Evolutionary conservation across 2,329 filamentous ascomycete genomes (phyloP).

Genomic region (Ramularia endophylla): DNA sequence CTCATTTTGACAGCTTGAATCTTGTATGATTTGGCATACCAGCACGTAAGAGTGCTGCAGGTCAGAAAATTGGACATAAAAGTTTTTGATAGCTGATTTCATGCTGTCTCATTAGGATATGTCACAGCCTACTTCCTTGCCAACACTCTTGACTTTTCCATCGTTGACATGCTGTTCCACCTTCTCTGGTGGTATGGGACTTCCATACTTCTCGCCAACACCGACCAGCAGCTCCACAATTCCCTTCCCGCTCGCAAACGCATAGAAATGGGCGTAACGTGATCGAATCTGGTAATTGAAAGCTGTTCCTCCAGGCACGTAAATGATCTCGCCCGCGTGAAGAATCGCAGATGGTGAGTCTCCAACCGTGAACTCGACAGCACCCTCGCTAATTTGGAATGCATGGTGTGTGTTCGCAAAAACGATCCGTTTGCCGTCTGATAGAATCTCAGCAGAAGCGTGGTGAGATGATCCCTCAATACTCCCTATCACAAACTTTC

Average conservation of each 20-base stretch:
- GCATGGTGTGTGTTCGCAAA: constrained; percentile 50
- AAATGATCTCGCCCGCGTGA: constrained; percentile 44
- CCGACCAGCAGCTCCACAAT: constrained; percentile 41
- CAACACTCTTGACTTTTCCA: too few relatives aligned
- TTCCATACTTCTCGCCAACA: constrained; percentile 17
- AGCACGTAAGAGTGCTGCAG: too few relatives aligned
- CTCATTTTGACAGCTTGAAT: too few relatives aligned
- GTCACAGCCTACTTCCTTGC: too few relatives aligned
- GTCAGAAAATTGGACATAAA: too few relatives aligned
- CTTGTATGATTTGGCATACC: too few relatives aligned
- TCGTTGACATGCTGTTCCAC: constrained; percentile 3
- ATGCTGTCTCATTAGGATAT: too few relatives aligned
- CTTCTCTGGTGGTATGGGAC: constrained; percentile 21
- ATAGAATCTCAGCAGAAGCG: constrained; percentile 30
- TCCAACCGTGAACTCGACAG: constrained; percentile 38
- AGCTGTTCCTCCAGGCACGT: constrained; percentile 43
- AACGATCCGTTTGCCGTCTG: constrained; percentile 29
- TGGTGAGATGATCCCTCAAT: constrained; percentile 44
- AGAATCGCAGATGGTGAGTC: constrained; percentile 32
- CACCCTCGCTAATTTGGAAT: constrained; percentile 45
- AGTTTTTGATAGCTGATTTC: too few relatives aligned
- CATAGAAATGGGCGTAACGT: constrained; percentile 43
- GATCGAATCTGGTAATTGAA: constrained; percentile 43
- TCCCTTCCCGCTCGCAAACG: constrained; percentile 46
- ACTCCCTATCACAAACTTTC: constrained; percentile 49